These are phyloP conservation scores for Deinandra increscens DNA, from an alignment of 129 eudicot genomes.

Conservation along the genomic window DNA sequence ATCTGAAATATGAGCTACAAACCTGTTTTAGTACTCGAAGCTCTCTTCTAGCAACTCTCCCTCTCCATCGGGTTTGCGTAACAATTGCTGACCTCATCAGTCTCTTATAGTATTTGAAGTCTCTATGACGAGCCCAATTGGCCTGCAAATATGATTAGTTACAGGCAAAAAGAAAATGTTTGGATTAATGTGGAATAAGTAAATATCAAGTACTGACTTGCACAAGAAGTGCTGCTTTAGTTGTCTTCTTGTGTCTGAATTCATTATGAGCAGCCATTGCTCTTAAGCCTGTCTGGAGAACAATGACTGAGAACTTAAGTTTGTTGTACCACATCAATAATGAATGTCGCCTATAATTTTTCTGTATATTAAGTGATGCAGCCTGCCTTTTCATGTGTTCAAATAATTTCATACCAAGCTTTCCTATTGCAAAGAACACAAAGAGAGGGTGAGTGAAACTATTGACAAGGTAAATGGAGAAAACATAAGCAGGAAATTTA, in stretches of 20 bases:
- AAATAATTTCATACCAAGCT: conserved; percentile 51
- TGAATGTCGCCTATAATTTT: conserved; percentile 50
- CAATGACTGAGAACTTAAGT: conserved; percentile 43
- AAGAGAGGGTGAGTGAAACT: conserved; percentile 14
- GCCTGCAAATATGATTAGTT: conserved; percentile 52
- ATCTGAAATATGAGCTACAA: conserved; percentile 8
- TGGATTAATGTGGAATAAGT: conserved; percentile 13
- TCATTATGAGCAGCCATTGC: conserved; percentile 71
- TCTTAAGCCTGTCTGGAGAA: conserved; percentile 72
- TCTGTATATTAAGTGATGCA: conserved; percentile 65
- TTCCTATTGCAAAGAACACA: conserved; percentile 39
- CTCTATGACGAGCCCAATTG: conserved; percentile 79
- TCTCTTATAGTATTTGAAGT: conserved; percentile 59
- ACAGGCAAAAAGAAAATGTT: conserved; percentile 7
- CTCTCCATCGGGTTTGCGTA: conserved; percentile 97
- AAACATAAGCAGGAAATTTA: neutral
- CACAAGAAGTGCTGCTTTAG: conserved; percentile 71
- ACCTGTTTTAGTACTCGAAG: conserved; percentile 88
- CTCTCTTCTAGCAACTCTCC: conserved; percentile 69
- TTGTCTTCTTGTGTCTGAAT: conserved; percentile 59
- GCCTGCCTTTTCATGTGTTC: conserved; percentile 62
- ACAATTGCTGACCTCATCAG: conserved; percentile 64
- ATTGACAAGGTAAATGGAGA: conserved; percentile 20
- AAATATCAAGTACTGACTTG: conserved; percentile 49
- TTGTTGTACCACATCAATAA: conserved; percentile 45